Evolutionary conservation across 1,284 basidiomycete genomes (phyloP).

Genomic region (Schizophyllum amplum): DNA sequence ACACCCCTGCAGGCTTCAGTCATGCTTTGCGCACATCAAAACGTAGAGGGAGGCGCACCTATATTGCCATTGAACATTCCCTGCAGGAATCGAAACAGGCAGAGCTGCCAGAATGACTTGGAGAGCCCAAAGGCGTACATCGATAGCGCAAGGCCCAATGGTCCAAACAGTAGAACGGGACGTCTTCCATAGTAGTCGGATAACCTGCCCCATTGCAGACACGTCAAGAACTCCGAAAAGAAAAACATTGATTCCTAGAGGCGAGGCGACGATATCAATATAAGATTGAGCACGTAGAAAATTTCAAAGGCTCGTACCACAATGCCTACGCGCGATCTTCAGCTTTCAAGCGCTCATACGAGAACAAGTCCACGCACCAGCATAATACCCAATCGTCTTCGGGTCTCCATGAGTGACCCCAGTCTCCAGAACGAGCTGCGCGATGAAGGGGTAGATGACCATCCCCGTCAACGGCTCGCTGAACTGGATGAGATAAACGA

Average conservation of each 20-base stretch:
- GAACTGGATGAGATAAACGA: background rate
- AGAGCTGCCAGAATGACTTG: constrained; percentile 28
- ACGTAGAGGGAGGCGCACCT: too few relatives aligned
- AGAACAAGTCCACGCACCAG: constrained; percentile 19
- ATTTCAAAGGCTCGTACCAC: background rate
- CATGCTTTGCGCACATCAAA: too few relatives aligned
- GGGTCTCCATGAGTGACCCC: constrained; percentile 37
- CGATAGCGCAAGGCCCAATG: constrained; percentile 32
- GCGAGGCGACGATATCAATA: background rate
- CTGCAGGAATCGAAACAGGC: constrained; percentile 31
- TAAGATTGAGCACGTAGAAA: background rate
- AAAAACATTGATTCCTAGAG: constrained; percentile 36
- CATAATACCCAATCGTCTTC: constrained; percentile 42
- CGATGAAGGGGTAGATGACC: constrained; percentile 50
- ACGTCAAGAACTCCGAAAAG: constrained; percentile 30
- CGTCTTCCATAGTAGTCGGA: constrained; percentile 36
- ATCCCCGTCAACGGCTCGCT: constrained; percentile 1
- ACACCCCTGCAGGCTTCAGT: constrained; percentile 23
- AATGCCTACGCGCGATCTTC: background rate
- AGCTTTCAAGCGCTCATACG: background rate
- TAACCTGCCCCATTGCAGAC: constrained; percentile 34
- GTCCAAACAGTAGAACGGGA: constrained; percentile 34
- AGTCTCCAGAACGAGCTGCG: constrained; percentile 38
- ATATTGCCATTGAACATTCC: constrained; percentile 40
- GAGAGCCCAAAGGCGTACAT: constrained; percentile 38